Percentiles rank a stretch among this genome's conserved stretches.
These are phyloP conservation scores for Fusarium sarcochroum DNA, from an alignment of 2,329 filamentous ascomycete species.

Conservation along the genomic window DNA sequence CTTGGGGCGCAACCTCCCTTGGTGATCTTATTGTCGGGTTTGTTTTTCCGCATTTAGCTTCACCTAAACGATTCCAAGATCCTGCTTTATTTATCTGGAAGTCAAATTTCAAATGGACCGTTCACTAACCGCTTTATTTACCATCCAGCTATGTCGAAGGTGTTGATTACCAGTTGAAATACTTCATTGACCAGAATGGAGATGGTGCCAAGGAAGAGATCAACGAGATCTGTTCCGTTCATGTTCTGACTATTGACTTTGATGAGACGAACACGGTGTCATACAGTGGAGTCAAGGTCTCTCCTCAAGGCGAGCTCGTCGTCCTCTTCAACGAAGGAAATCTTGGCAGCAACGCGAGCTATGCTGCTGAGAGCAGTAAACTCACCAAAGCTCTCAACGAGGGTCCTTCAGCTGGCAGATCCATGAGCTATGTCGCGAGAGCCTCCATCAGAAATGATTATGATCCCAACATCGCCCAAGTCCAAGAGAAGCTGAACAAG, in stretches of 20 bases:
- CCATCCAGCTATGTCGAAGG: constrained; percentile 59
- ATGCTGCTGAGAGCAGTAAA: constrained; percentile 54
- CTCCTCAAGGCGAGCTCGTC: constrained; percentile 59
- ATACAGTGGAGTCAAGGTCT: constrained; percentile 62
- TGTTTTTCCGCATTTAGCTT: constrained; percentile 12
- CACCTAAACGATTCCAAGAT: background rate
- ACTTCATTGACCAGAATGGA: constrained; percentile 56
- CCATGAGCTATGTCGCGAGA: constrained; percentile 61
- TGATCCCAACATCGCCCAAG: constrained; percentile 56
- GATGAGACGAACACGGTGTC: constrained; percentile 59
- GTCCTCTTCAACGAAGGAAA: constrained; percentile 61
- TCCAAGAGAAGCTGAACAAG: constrained; percentile 57
- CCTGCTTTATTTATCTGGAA: background rate
- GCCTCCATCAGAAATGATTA: constrained; percentile 59
- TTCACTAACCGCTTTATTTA: background rate
- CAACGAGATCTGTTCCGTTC: constrained; percentile 61
- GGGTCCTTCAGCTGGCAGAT: constrained; percentile 52
- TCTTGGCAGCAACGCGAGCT: constrained; percentile 62
- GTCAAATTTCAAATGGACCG: accelerated
- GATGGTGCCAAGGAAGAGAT: constrained; percentile 60
- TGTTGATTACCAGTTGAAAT: constrained; percentile 58
- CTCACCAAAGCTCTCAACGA: constrained; percentile 63
- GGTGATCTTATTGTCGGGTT: constrained; percentile 62
- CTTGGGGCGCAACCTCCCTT: constrained; percentile 58
- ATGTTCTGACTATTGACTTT: constrained; percentile 62